Conservation (phyloP, 2,329 filamentous ascomycete species). For the Thielaviopsis musarum region DNA sequence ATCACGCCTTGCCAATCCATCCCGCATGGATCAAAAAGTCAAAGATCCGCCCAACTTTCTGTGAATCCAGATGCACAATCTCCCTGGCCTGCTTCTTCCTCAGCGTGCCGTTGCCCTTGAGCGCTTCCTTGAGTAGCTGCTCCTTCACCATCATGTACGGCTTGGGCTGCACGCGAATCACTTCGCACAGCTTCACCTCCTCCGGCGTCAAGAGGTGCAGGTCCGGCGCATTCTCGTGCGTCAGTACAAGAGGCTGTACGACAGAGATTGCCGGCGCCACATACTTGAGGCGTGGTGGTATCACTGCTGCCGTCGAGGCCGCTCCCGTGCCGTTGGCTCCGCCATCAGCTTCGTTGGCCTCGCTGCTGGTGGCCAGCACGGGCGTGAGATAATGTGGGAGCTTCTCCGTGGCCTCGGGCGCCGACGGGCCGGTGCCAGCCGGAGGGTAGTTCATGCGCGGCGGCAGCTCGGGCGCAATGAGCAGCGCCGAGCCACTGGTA, state of each 20-base stretch:
- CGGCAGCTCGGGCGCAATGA: constrained; percentile 66
- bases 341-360: constrained; percentile 28
- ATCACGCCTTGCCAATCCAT: constrained; percentile 71
- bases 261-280: constrained; percentile 40
- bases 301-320: constrained; percentile 14
- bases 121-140: constrained; percentile 72
- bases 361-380: constrained; percentile 15
- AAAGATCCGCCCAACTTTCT: constrained; percentile 73
- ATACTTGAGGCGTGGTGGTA: constrained; percentile 31
- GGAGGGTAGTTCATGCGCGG: constrained; percentile 31
- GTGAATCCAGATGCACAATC: constrained; percentile 66
- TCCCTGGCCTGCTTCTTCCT: constrained; percentile 92
- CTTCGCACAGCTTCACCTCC: constrained; percentile 72
- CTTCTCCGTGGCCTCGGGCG: constrained; percentile 16
- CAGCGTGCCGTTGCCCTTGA: constrained; percentile 70
- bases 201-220: constrained; percentile 71
- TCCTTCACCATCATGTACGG: constrained; percentile 93
- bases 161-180: constrained; percentile 76
- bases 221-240: constrained; percentile 62
- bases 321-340: not conserved
- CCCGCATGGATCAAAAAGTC: constrained; percentile 90
- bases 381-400: not conserved
- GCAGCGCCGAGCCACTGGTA: constrained; percentile 54
- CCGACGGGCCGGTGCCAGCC: constrained; percentile 15
- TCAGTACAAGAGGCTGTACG: constrained; percentile 47